Base-by-base conservation (phyloP, 2,329 filamentous ascomycete species). In the Aureobasidium sp. region DNA sequence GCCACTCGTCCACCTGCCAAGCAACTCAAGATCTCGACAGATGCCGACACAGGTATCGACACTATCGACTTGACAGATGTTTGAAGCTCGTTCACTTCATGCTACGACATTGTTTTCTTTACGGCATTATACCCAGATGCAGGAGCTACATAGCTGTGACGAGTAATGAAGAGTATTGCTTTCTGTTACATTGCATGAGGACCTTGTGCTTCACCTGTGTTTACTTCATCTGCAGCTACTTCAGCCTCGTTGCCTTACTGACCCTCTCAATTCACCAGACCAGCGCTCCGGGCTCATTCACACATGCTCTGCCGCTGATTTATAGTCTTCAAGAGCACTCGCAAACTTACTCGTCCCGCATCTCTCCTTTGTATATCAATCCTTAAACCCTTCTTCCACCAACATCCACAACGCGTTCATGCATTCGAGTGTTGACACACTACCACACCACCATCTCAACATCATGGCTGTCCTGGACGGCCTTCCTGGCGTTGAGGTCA, bases 401-500 rank as follows among this genome's bases (percentile, higher is more conserved):
- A 32, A 58, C 42, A 48, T 17, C 29, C 2, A 1, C 7, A 29
- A 39, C 41, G 10, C 15, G 3, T 29, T 17, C 41, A 34, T 8
- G 5, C 5, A 27, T 10, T 37, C 20, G 12, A 15, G n/a, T 9
- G 15, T 29, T 32, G 9, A 27, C 15, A 39, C 27, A 5, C 2
- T 8, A 2, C 32, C 26, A 5, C 42, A 39, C n/a, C 6, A 15
- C 2, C 3, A 10, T 3, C 27, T 8, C 9, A 10, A 57, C 52
- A 57, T 34, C 48, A 70, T 70, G 68, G 67, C 64, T 23, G 46
- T 67, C 17, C 52, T 64, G 26, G 61, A 66, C 10, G 42, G 34
- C 2, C 8, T 68, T 5, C 66, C 66, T 23, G 67, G 66, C 2
- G 42, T 70, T 13, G 64, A 67, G 12, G 61, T 69, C 23, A 61